Percentiles rank a stretch among this genome's conserved stretches.
Conservation (phyloP, 768 basidiomycete species). For the Lentinus brumalis region DNA sequence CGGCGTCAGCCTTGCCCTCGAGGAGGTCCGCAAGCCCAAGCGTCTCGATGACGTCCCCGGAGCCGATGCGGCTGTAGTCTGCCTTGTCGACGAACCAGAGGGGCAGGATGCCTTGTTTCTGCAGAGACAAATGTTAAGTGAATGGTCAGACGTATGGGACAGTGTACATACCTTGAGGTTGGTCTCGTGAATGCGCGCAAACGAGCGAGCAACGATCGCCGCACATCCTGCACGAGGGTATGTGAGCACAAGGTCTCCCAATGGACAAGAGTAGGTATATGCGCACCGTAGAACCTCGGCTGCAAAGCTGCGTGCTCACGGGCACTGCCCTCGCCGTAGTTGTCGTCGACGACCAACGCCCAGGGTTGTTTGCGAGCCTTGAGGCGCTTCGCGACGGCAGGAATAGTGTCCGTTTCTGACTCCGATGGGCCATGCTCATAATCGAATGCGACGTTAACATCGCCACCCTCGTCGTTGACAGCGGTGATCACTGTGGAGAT, state of each 20-base stretch:
- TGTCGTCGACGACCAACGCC: slow-evolving; percentile 94
- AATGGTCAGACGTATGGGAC: background rate
- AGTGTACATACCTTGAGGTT: slow-evolving; percentile 75
- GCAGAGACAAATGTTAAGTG: slow-evolving; percentile 5
- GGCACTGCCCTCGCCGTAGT: slow-evolving; percentile 97
- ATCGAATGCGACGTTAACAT: slow-evolving; percentile 91
- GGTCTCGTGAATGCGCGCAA: slow-evolving; percentile 98
- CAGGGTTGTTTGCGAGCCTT: slow-evolving; percentile 84
- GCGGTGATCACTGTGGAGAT: slow-evolving; percentile 79
- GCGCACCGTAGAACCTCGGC: slow-evolving; percentile 85
- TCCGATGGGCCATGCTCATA: slow-evolving; percentile 51
- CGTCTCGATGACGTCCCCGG: slow-evolving; percentile 84
- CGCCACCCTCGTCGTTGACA: slow-evolving; percentile 91
- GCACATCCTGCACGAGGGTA: slow-evolving; percentile 61
- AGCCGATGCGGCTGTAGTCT: slow-evolving; percentile 82
- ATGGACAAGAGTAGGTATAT: slow-evolving; percentile 10
- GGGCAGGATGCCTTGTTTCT: slow-evolving; percentile 98
- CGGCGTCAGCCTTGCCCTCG: slow-evolving; percentile 42
- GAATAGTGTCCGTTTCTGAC: slow-evolving; percentile 75
- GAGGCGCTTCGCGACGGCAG: slow-evolving; percentile 86
- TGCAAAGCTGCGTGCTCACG: slow-evolving; percentile 97
- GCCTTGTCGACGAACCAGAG: slow-evolving; percentile 89
- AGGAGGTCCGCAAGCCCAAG: slow-evolving; percentile 75
- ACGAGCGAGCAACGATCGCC: slow-evolving; percentile 88
- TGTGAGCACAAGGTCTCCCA: background rate